Evolutionary conservation across 352 stramenopile genomes (phyloP).

Genomic region (Globisporangium nagaii): DNA sequence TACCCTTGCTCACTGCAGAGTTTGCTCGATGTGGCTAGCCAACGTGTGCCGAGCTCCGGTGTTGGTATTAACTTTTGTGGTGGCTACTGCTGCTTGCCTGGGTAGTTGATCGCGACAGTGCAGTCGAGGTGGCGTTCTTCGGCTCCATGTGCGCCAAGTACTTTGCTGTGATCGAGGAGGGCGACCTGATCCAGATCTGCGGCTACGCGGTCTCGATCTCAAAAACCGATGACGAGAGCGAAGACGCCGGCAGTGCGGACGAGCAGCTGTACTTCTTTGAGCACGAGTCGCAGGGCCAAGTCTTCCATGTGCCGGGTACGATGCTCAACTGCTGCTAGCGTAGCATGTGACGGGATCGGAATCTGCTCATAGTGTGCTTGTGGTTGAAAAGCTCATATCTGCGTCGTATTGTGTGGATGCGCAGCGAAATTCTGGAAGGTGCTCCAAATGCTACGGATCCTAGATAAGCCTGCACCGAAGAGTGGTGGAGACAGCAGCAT

Average conservation of each 20-base stretch:
- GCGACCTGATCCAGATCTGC: constrained; percentile 52
- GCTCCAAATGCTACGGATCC: constrained; percentile 27
- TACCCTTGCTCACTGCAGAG: no score
- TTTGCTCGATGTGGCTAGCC: no score
- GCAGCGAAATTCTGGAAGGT: constrained; percentile 58
- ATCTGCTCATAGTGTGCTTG: background rate
- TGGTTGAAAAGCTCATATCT: background rate
- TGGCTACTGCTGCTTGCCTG: background rate
- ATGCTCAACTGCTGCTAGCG: background rate
- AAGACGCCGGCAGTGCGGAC: constrained; percentile 1
- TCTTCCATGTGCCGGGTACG: constrained; percentile 33
- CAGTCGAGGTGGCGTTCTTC: constrained; percentile 60
- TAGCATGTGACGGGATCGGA: background rate
- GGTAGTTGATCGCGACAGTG: constrained; percentile 33
- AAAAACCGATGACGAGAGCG: constrained; percentile 8
- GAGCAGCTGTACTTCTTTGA: constrained; percentile 23
- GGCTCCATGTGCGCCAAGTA: constrained; percentile 58
- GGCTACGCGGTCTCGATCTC: constrained; percentile 24
- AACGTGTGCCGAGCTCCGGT: no score
- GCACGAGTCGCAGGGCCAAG: constrained; percentile 23
- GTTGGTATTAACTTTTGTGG: no score
- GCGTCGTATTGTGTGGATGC: no score
- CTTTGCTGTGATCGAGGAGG: constrained; percentile 46
- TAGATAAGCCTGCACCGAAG: constrained; percentile 8
- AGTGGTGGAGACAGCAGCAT: no score